Evolutionary conservation across 495 filamentous ascomycete species (phyloP).

Genomic region (Aspergillus wentii): DNA sequence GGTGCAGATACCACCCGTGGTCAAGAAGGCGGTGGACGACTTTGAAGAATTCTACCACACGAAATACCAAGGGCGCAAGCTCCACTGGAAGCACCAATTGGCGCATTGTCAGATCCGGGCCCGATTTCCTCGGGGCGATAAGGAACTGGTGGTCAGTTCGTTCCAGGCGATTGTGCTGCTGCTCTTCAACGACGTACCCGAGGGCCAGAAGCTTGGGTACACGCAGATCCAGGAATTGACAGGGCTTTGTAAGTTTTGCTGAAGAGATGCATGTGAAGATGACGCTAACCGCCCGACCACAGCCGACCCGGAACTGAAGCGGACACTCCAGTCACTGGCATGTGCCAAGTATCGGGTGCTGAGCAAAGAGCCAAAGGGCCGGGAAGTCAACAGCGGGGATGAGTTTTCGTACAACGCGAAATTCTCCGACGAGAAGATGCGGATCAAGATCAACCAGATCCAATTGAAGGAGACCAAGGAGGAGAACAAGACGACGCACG

Average conservation of each 20-base stretch:
- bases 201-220: constrained; percentile 57
- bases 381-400: constrained; percentile 71
- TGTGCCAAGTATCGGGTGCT: constrained; percentile 87
- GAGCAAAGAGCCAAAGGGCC: constrained; percentile 76
- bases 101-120: constrained; percentile 82
- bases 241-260: constrained; percentile 52
- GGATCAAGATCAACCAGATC: constrained; percentile 97
- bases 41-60: constrained; percentile 79
- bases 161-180: constrained; percentile 90
- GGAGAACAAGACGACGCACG: constrained; percentile 91
- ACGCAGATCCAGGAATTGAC: constrained; percentile 63
- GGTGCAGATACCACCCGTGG: constrained; percentile 67
- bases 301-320: constrained; percentile 72
- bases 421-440: constrained; percentile 78
- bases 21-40: constrained; percentile 59
- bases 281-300: constrained; percentile 16
- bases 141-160: constrained; percentile 80
- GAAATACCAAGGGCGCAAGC: constrained; percentile 80
- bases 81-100: constrained; percentile 89
- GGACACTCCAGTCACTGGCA: constrained; percentile 90
- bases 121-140: constrained; percentile 67
- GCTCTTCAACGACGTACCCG: constrained; percentile 75
- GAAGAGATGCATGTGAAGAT: not conserved
- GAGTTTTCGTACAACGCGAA: constrained; percentile 71
- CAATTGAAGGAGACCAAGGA: constrained; percentile 89